Percentiles rank a stretch among this genome's conserved stretches.
Conservation (phyloP, 768 basidiomycete species). For the Boletus patriciae region DNA sequence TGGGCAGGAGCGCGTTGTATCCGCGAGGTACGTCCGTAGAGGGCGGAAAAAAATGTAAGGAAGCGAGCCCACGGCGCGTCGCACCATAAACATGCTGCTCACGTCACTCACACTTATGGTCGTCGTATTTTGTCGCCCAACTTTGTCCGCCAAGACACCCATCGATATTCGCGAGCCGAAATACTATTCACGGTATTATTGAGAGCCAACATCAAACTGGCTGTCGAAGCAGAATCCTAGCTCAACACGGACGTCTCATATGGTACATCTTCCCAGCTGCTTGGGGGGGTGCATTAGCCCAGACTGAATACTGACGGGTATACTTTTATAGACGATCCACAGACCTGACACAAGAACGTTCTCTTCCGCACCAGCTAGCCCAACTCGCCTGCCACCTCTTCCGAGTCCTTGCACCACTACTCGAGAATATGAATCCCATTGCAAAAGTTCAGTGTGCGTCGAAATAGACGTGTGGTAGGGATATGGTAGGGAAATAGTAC, state of each 20-base stretch:
- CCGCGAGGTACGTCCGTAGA: neutral
- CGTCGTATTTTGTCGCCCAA: slow-evolving; percentile 1
- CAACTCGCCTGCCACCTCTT: neutral
- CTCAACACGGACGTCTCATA: neutral
- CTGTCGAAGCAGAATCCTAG: neutral
- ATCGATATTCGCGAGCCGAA: neutral
- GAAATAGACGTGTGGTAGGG: too few relatives aligned
- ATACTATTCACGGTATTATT: neutral
- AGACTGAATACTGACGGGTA: neutral
- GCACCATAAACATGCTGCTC: neutral
- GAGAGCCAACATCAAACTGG: slow-evolving; percentile 3
- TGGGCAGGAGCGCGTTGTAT: slow-evolving; percentile 2
- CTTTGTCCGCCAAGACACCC: slow-evolving; percentile 2
- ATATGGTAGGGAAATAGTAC: slow-evolving; percentile 2
- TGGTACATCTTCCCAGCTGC: slow-evolving; percentile 1
- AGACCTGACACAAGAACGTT: slow-evolving; percentile 5
- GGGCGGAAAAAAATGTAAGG: neutral
- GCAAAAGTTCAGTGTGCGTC: too few relatives aligned
- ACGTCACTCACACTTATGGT: neutral
- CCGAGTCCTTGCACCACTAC: too few relatives aligned
- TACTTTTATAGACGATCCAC: neutral
- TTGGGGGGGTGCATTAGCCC: neutral
- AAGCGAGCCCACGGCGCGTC: neutral
- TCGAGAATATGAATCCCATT: too few relatives aligned
- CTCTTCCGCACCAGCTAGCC: neutral